Conservation (phyloP, 305 asterid genomes). For the Caryopteris hybrid region DNA sequence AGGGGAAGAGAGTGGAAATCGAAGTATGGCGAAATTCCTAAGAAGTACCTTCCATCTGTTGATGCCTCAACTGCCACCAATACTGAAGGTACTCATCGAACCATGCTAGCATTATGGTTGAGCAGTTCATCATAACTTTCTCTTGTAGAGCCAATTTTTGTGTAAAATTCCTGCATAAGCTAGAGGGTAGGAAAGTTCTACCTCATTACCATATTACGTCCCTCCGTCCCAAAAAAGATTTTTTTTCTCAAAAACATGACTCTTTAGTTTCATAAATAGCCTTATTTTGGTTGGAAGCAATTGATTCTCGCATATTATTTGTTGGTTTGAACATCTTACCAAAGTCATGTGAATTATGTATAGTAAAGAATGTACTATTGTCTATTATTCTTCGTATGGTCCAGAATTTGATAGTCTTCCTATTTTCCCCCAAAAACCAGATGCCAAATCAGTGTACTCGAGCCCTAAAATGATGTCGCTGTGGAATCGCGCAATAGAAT, state of each 20-base stretch:
- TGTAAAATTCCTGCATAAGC: not conserved
- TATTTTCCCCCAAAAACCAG: conserved; percentile 15
- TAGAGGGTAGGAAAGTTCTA: too few relatives aligned
- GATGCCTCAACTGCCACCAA: conserved; percentile 23
- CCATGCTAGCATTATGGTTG: not conserved
- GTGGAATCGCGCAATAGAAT: conserved; percentile 63
- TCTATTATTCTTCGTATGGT: not conserved
- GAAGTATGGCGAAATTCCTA: conserved; percentile 38
- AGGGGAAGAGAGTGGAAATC: conserved; percentile 93
- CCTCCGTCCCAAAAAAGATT: too few relatives aligned
- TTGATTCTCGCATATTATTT: too few relatives aligned
- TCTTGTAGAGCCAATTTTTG: not conserved
- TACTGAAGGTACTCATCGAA: conserved; percentile 40
- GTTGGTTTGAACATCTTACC: too few relatives aligned
- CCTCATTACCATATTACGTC: too few relatives aligned
- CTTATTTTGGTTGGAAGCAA: too few relatives aligned
- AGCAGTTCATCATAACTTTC: not conserved
- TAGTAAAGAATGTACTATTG: not conserved
- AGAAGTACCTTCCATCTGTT: conserved; percentile 19
- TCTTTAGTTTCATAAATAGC: too few relatives aligned
- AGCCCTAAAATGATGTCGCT: conserved; percentile 77
- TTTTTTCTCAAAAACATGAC: too few relatives aligned
- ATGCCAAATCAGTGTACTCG: conserved; percentile 24
- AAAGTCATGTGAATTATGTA: too few relatives aligned
- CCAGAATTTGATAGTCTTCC: conserved; percentile 10